Evolutionary conservation across 352 stramenopile genomes (phyloP).

Genomic region (Phytopythium chamaehyphon): DNA sequence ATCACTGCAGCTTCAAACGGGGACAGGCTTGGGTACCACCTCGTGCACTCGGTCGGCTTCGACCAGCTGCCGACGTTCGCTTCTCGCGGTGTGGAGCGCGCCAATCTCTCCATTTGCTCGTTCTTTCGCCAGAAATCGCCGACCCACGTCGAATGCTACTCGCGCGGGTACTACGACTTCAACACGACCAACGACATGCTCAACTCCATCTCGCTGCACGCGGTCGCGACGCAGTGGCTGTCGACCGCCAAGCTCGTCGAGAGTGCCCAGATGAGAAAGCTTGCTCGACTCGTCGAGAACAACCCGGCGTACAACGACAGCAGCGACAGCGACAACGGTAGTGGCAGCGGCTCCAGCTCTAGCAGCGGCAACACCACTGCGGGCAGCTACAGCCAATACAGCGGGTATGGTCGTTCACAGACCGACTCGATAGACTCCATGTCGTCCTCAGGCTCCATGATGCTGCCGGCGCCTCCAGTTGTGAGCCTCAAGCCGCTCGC

Average conservation of each 20-base stretch:
- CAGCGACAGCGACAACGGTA: conserved; percentile 21
- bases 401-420: conserved; percentile 9
- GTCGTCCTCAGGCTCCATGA: conserved; percentile 20
- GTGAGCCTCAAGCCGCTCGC: conserved; percentile 11
- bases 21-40: conserved; percentile 28
- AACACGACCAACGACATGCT: conserved; percentile 33
- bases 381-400: conserved; percentile 10
- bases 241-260: conserved; percentile 24
- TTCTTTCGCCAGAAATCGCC: conserved; percentile 33
- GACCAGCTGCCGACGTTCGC: conserved; percentile 24
- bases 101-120: conserved; percentile 42
- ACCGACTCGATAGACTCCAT: conserved; percentile 23
- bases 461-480: conserved; percentile 14
- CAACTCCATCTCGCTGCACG: conserved; percentile 31
- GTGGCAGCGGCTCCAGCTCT: conserved; percentile 3
- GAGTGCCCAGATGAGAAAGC: conserved; percentile 43
- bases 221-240: conserved; percentile 21
- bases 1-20: conserved; percentile 14
- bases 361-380: conserved; percentile 3
- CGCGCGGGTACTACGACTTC: conserved; percentile 29
- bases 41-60: conserved; percentile 36
- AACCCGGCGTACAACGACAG: conserved; percentile 13
- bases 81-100: conserved; percentile 22
- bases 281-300: conserved; percentile 23
- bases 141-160: conserved; percentile 25